Percentiles rank a stretch among this genome's conserved stretches.
Conservation (phyloP, 2,329 filamentous ascomycete genomes). For the Tolypocladium guangdongense region DNA sequence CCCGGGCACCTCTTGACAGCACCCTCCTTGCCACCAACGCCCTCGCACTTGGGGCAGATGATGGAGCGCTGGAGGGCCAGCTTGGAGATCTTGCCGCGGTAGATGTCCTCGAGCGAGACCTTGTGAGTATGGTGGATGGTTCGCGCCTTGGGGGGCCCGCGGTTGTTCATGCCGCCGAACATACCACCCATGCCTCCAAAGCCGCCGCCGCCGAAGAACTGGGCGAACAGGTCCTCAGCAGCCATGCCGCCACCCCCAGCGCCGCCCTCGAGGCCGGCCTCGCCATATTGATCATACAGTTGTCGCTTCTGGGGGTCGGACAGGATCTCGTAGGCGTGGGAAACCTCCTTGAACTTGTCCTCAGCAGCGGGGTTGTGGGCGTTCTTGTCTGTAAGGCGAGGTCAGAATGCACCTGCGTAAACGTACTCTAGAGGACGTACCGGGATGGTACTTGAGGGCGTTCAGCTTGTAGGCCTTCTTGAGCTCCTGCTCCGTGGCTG, state of each 20-base stretch:
- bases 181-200: conserved; percentile 54
- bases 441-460: conserved; percentile 75
- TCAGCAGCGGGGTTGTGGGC: conserved; percentile 83
- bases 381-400: conserved; percentile 68
- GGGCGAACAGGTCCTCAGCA: conserved; percentile 89
- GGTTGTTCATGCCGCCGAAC: conserved; percentile 68
- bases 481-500: conserved; percentile 72
- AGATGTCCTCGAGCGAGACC: conserved; percentile 94
- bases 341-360: conserved; percentile 97
- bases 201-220: conserved; percentile 85
- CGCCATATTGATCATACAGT: conserved; percentile 94
- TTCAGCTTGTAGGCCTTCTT: conserved; percentile 84
- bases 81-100: conserved; percentile 96
- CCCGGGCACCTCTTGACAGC: conserved; percentile 88
- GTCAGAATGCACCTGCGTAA: conserved; percentile 3
- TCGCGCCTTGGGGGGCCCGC: conserved; percentile 76
- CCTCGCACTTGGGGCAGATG: conserved; percentile 90
- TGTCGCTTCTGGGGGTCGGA: conserved; percentile 85
- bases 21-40: conserved; percentile 91
- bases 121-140: conserved; percentile 99
- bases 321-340: conserved; percentile 89
- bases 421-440: conserved; percentile 35
- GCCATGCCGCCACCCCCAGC: conserved; percentile 75
- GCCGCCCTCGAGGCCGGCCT: conserved; percentile 89
- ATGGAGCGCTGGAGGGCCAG: conserved; percentile 94